Evolutionary conservation across 805 yeast species (phyloP).

Genomic region (Wickerhamiella siamensis): DNA sequence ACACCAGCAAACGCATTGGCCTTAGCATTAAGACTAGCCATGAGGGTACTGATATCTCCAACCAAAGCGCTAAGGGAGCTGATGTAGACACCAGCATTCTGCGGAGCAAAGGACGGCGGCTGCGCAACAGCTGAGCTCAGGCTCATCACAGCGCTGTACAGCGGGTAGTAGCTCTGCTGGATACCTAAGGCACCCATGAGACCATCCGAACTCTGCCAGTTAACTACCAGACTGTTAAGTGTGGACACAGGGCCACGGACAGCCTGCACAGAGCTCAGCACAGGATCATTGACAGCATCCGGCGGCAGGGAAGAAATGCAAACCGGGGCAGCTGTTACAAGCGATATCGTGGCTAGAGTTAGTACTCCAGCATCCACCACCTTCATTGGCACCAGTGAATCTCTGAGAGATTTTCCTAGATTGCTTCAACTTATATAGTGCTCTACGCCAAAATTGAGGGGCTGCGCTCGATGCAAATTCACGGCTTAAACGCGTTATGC

Average conservation of each 20-base stretch:
- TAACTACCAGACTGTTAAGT: slow-evolving; percentile 6
- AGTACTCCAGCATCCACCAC: no score
- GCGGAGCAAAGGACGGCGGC: slow-evolving; percentile 7
- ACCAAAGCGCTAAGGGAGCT: slow-evolving; percentile 7
- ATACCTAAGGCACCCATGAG: slow-evolving; percentile 20
- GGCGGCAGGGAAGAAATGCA: no score
- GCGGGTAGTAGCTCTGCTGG: slow-evolving; percentile 16
- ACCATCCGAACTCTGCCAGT: slow-evolving; percentile 15
- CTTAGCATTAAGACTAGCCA: slow-evolving; percentile 15
- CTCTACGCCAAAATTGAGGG: no score
- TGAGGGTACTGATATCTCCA: slow-evolving; percentile 12
- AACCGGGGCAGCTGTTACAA: no score
- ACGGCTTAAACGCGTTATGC: no score
- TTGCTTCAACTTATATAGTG: no score
- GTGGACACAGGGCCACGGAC: not conserved
- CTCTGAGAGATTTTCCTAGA: no score
- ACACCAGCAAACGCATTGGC: slow-evolving; percentile 16
- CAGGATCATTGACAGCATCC: no score
- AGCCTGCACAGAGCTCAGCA: not conserved
- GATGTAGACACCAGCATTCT: slow-evolving; percentile 8
- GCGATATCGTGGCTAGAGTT: no score
- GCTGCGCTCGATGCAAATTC: no score
- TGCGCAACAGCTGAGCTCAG: slow-evolving; percentile 5
- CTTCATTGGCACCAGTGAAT: no score
- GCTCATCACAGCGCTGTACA: slow-evolving; percentile 13